phyloP scores from a whole-genome alignment of 176 grass and related monocot species.

The Aegilops umbellulata region DNA sequence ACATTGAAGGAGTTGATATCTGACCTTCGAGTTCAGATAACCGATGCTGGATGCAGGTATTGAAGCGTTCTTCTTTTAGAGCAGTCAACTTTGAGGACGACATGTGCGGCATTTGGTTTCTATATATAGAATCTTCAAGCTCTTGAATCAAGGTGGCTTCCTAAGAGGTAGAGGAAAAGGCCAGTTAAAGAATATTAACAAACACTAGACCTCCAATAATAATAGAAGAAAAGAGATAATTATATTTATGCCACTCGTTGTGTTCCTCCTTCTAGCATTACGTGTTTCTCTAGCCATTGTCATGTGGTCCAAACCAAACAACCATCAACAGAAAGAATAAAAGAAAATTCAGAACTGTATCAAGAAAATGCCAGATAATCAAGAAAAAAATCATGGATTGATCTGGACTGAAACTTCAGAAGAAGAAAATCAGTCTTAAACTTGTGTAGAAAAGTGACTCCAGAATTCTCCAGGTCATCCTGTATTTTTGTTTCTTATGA shows the following conservation, averaged over 20 bases:
- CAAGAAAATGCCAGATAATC: background rate
- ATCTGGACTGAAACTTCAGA: background rate
- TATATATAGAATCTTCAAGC: slow-evolving; percentile 76
- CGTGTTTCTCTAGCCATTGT: background rate
- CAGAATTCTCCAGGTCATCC: background rate
- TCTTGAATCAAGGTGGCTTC: slow-evolving; percentile 67
- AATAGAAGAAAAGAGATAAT: slow-evolving; percentile 8
- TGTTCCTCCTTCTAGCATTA: background rate
- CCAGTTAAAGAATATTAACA: background rate
- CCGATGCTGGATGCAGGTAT: slow-evolving; percentile 76
- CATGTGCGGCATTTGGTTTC: slow-evolving; percentile 43
- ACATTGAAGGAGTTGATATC: slow-evolving; percentile 18
- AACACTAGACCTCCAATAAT: background rate
- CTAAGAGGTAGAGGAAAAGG: slow-evolving; percentile 33
- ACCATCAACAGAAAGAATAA: background rate
- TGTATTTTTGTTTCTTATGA: background rate
- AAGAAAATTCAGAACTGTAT: background rate
- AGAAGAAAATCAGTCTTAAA: background rate
- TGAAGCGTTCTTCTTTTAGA: slow-evolving; percentile 75
- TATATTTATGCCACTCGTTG: background rate
- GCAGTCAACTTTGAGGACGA: slow-evolving; percentile 67
- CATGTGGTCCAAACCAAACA: background rate
- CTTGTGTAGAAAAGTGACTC: background rate
- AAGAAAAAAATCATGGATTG: background rate
- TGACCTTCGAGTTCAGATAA: slow-evolving; percentile 90